These are phyloP conservation scores for Chenopodium formosanum DNA, from an alignment of 148 eudicot genomes.

Conservation along the genomic window DNA sequence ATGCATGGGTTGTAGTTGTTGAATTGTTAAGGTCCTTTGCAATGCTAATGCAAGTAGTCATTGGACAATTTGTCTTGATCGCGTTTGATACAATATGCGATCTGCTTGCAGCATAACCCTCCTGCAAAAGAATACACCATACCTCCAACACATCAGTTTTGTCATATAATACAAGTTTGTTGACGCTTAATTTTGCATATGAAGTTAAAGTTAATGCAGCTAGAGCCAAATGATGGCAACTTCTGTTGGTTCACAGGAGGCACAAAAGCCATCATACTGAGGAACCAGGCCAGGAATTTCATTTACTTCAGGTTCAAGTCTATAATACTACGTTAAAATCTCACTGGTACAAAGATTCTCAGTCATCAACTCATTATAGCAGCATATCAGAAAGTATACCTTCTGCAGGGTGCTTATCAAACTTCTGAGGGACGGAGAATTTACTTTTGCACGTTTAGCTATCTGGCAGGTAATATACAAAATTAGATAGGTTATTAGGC, in stretches of 20 bases:
- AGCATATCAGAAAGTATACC: conserved; percentile 36
- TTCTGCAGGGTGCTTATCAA: conserved; percentile 52
- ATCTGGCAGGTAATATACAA: conserved; percentile 40
- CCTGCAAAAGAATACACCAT: conserved; percentile 42
- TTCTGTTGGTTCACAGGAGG: neutral
- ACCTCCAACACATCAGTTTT: neutral
- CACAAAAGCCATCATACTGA: neutral
- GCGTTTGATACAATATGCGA: conserved; percentile 78
- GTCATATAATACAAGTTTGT: neutral
- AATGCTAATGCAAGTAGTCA: conserved; percentile 59
- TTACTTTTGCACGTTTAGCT: conserved; percentile 79
- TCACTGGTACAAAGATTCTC: neutral
- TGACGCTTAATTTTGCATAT: neutral
- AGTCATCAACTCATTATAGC: neutral
- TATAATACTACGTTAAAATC: neutral
- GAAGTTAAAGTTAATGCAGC: neutral
- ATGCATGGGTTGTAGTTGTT: neutral
- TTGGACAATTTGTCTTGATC: conserved; percentile 86
- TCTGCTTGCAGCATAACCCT: conserved; percentile 74
- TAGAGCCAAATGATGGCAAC: neutral
- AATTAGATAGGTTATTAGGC: neutral
- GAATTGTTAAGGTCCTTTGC: conserved; percentile 46
- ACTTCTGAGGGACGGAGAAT: conserved; percentile 60
- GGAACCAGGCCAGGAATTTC: neutral
- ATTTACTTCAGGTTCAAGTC: neutral